These are phyloP conservation scores for Cinnamomum micranthum DNA, from an alignment of 164 flowering plant species.

Conservation along the genomic window DNA sequence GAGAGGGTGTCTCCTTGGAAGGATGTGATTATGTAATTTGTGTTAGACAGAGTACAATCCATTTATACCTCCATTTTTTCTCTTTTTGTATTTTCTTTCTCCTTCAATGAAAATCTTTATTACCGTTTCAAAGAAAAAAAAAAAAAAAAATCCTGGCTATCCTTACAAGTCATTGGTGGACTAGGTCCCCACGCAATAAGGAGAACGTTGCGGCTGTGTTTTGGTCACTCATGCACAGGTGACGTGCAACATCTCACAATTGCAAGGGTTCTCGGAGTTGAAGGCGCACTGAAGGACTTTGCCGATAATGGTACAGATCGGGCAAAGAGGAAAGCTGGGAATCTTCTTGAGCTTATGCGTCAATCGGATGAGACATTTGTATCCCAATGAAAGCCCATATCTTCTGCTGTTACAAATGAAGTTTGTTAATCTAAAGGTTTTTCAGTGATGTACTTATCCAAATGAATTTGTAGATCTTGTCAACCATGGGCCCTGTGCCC, in stretches of 20 bases:
- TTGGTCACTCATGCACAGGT: conserved; percentile 15
- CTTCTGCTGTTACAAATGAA: neutral
- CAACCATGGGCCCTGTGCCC: neutral
- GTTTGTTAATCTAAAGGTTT: neutral
- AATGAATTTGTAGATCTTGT: conserved; percentile 1
- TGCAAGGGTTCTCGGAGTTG: conserved; percentile 22
- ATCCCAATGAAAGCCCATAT: conserved; percentile 1
- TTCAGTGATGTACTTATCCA: neutral
- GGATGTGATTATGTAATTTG: too few relatives aligned
- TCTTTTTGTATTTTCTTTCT: too few relatives aligned
- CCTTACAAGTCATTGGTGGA: conserved; percentile 14
- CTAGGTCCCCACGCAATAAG: conserved; percentile 25
- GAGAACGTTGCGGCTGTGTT: conserved; percentile 23
- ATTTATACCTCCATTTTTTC: too few relatives aligned
- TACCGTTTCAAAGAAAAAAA: too few relatives aligned
- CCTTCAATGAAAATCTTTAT: too few relatives aligned
- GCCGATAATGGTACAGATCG: conserved; percentile 23
- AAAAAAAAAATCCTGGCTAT: too few relatives aligned
- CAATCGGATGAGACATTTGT: neutral
- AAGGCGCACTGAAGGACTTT: conserved; percentile 23
- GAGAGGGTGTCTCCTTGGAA: too few relatives aligned
- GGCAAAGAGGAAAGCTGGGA: conserved; percentile 24
- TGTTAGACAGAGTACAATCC: too few relatives aligned
- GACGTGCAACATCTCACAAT: conserved; percentile 12
- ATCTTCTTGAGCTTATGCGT: conserved; percentile 16